Percentiles rank a stretch among this genome's conserved stretches.
Evolutionary conservation across 1,284 basidiomycete species (phyloP).

Genomic region (Apiotrichum gracile): DNA sequence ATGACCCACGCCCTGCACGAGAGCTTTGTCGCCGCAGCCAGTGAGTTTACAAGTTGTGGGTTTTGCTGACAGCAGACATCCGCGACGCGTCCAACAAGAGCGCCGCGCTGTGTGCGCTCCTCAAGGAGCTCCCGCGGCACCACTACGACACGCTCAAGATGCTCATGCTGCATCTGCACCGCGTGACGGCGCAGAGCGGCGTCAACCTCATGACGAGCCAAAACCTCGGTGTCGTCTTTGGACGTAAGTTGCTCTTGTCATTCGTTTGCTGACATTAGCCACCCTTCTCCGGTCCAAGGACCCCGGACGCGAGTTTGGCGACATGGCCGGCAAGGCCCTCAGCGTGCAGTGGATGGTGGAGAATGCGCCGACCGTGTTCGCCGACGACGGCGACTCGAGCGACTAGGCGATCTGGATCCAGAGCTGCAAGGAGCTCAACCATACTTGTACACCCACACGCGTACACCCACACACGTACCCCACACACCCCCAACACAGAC

Average conservation of each 20-base stretch:
- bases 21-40: conserved; percentile 70
- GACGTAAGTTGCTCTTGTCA: conserved; percentile 63
- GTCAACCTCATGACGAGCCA: conserved; percentile 90
- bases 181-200: conserved; percentile 63
- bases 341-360: conserved; percentile 88
- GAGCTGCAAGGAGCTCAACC: background rate
- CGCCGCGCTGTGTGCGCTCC: conserved; percentile 60
- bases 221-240: conserved; percentile 99
- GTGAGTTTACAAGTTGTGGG: conserved; percentile 38
- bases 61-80: conserved; percentile 47
- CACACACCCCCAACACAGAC: no score
- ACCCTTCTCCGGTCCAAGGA: conserved; percentile 88
- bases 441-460: background rate
- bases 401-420: background rate
- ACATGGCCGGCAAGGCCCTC: conserved; percentile 82
- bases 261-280: conserved; percentile 52
- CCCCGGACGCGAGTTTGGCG: conserved; percentile 81
- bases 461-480: no score
- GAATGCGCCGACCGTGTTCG: conserved; percentile 59
- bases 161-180: conserved; percentile 83
- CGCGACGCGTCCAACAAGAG: conserved; percentile 61
- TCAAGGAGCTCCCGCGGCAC: conserved; percentile 72
- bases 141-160: conserved; percentile 79
- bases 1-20: conserved; percentile 89
- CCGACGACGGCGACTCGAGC: background rate